phyloP scores from a whole-genome alignment of 441 rosid genomes.

The Arabidopsis lyrata region DNA sequence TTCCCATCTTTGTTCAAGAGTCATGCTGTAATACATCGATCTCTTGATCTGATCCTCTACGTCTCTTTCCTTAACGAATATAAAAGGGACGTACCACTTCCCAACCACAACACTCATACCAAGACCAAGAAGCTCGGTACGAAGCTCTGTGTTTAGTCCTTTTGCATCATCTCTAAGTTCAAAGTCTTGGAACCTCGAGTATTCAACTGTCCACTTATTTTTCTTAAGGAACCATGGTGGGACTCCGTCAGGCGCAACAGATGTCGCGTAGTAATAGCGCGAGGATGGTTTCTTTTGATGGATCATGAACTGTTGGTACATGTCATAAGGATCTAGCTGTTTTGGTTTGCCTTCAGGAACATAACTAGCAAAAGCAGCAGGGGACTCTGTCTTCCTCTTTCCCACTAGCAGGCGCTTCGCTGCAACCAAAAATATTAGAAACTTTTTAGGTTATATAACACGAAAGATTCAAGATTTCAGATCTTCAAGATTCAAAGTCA shows the following conservation, averaged over 20 bases:
- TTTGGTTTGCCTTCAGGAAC: constrained; percentile 46
- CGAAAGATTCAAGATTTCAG: background rate
- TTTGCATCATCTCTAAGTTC: constrained; percentile 52
- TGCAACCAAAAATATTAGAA: background rate
- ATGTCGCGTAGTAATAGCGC: constrained; percentile 47
- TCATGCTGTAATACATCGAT: constrained; percentile 57
- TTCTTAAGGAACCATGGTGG: constrained; percentile 54
- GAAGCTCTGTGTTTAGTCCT: constrained; percentile 51
- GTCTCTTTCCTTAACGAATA: constrained; percentile 56
- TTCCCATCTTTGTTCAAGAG: constrained; percentile 66
- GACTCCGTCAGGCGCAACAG: constrained; percentile 52
- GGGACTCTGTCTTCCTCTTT: constrained; percentile 55
- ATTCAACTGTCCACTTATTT: constrained; percentile 49
- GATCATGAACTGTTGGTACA: constrained; percentile 58
- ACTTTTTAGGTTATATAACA: background rate
- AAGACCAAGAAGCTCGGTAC: constrained; percentile 46
- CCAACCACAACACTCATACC: constrained; percentile 49
- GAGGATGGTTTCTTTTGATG: constrained; percentile 17
- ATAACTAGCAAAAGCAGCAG: constrained; percentile 46
- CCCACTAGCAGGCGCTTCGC: constrained; percentile 50
- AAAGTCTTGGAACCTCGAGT: constrained; percentile 38
- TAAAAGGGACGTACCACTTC: constrained; percentile 70
- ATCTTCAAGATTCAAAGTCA: background rate
- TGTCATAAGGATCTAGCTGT: constrained; percentile 47
- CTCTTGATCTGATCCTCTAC: constrained; percentile 45